These are phyloP conservation scores for Kregervanrija pseudodelftensis DNA, from an alignment of 805 yeast species.

Conservation along the genomic window DNA sequence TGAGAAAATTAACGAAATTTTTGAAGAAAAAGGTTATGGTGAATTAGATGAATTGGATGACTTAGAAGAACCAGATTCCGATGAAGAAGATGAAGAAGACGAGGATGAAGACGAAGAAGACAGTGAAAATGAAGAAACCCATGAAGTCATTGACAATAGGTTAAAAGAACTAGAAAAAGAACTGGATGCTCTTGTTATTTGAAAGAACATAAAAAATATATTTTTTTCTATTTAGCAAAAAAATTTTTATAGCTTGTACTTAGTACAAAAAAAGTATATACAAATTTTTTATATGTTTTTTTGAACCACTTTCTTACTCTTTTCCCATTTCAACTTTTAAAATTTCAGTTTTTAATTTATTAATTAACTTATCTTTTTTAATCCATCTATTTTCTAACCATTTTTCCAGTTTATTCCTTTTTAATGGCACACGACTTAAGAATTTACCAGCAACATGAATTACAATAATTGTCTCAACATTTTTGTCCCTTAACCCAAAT, in stretches of 20 bases:
- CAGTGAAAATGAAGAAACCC: constrained; percentile 46
- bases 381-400: constrained; percentile 76
- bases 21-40: constrained; percentile 69
- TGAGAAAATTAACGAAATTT: constrained; percentile 51
- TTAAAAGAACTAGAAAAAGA: constrained; percentile 45
- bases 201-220: no score
- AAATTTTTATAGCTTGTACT: no score
- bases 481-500: constrained; percentile 26
- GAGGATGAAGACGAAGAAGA: constrained; percentile 47
- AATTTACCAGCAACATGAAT: constrained; percentile 43
- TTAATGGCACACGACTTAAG: constrained; percentile 42
- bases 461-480: constrained; percentile 26
- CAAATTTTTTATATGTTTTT: constrained; percentile 8
- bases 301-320: not conserved
- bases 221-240: no score
- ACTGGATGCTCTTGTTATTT: constrained; percentile 21
- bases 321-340: constrained; percentile 3
- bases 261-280: constrained; percentile 8
- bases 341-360: constrained; percentile 28
- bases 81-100: constrained; percentile 60
- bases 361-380: constrained; percentile 52
- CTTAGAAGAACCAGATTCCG: constrained; percentile 74
- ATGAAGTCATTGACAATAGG: constrained; percentile 25
- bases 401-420: constrained; percentile 51
- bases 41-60: constrained; percentile 92